Conservation (phyloP, 2,329 filamentous ascomycete genomes). For the Penicillium sp. region DNA sequence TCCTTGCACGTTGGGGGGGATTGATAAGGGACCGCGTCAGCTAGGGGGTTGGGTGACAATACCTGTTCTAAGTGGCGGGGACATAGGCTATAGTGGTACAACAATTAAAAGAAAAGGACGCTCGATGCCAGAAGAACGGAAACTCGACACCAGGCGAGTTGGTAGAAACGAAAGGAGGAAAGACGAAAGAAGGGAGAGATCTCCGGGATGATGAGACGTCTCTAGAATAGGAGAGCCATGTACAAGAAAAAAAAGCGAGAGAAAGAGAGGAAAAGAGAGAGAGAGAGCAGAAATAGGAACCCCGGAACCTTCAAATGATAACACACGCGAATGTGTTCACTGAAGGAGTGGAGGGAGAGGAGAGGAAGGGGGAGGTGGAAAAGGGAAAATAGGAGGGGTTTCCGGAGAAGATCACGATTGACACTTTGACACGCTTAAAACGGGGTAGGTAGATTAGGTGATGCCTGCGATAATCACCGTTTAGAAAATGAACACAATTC, state of each 20-base stretch:
- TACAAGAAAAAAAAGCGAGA: slow-evolving; percentile 23
- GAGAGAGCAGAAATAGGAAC: slow-evolving; percentile 9
- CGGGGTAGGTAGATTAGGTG: slow-evolving; percentile 25
- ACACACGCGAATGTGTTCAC: slow-evolving; percentile 30
- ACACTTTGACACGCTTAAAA: background rate
- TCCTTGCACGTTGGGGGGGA: slow-evolving; percentile 6
- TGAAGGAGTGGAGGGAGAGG: slow-evolving; percentile 14
- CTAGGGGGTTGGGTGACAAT: slow-evolving; percentile 21
- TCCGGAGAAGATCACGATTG: background rate
- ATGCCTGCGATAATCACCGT: slow-evolving; percentile 5
- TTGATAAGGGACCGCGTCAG: slow-evolving; percentile 22
- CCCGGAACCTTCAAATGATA: slow-evolving; percentile 31
- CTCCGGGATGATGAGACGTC: slow-evolving; percentile 25
- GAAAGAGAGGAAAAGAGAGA: slow-evolving; percentile 18
- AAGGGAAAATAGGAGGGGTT: slow-evolving; percentile 21
- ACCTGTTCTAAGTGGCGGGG: slow-evolving; percentile 34
- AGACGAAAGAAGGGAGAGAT: slow-evolving; percentile 22
- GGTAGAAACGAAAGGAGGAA: slow-evolving; percentile 20
- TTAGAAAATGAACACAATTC: background rate
- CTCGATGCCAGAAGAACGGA: slow-evolving; percentile 25
- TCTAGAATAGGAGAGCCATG: slow-evolving; percentile 33
- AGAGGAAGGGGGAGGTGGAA: slow-evolving; percentile 18
- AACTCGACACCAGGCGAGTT: slow-evolving; percentile 25
- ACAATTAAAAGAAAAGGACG: slow-evolving; percentile 29
- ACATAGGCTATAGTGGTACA: slow-evolving; percentile 35